Base-by-base conservation (phyloP, 805 yeast species). In the Lipomyces sp. region DNA sequence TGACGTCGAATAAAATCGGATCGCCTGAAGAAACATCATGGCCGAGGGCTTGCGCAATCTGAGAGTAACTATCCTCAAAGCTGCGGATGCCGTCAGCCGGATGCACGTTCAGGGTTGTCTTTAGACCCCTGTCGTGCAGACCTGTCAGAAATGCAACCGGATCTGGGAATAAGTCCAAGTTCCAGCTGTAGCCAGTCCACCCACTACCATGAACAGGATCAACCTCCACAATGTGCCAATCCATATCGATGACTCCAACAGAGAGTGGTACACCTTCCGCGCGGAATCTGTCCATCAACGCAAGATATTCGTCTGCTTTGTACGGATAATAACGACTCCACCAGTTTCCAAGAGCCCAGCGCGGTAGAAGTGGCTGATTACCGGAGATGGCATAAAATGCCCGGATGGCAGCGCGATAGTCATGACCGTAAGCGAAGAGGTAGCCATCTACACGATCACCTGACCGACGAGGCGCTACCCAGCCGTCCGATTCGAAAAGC, bases 321-420 rank as follows among this genome's bases (percentile, higher is more conserved):
- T 50, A 50, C 29, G 54, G 54, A 50, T 50, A 50, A 32, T 50
- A 50, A 50, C 54, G 54, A 50, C 54, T 50, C 54, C 54, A 50
- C 54, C 54, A 50, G 54, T 50, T 50, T 8, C 54, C 54, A 15
- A 50, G 24, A 24, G 54, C 54, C 54, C 54, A 50, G 33, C 54
- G 54, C 6, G 54, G 54, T 50, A 50, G 54, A 50, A 50, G 54
- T 8, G 54, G 54, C 54, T 50, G 54, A 15, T 50, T 50, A 50
- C 54, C 54, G 33, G 54, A 50, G 54, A 50, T 50, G 54, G 54
- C 54, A 18, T 50, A 50, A 18, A 50, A 18, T 50, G 54, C 54
- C 54, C 54, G 54, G 32, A 50, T 50, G 54, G 54, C 54, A 50
- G 54, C 54, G 54, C 54, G 54, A 50, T 50, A 50, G 54, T 50